Evolutionary conservation across 768 basidiomycete genomes (phyloP), one percentile per base, ranked within the genome.

Genomic region (Leucocoprinus sp.): DNA sequence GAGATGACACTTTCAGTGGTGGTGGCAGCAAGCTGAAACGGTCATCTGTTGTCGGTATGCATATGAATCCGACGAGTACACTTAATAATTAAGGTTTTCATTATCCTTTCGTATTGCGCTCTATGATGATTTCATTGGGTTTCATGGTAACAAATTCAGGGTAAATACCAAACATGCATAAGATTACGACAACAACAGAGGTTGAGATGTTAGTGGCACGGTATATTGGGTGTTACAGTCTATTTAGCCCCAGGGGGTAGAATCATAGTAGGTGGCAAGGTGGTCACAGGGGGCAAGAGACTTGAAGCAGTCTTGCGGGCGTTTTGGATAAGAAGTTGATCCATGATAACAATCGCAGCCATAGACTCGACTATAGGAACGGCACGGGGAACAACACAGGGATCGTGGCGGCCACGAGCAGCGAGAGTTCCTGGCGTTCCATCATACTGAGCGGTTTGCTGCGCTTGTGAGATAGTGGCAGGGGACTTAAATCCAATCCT

Each of bases 281-380:
- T 91, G 18, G 79, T 83, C 55, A 93, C 64, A 12, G 86, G 72
- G 15, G 93, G 91, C n/a, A 98, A 75, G 28, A 92, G 67, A 39
- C 76, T 67, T 5, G 83, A 75, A 1, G 93, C 78, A 1, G 82
- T 69, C 59, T 73, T 73, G 40, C 95, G 80, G 7, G 93, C 73
- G 53, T 91, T 88, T 66, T 98, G 95, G 48, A 89, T 80, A 31
- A 97, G 74, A 48, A 97, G 71, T 57, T 85, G 79, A 60, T 99
- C 96, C 84, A 99, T 90, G 53, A 96, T 75, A 49, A 97, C 95
- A 39, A 98, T 73, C 21, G 85, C 83, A 0, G 95, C 92, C 96
- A 99, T 99, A 0, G 90, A 81, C 67, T 99, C 96, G 35, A 98
- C 95, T 56, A 99, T 99, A 34, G 96, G 93, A 7, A 97, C 91